Evolutionary conservation across 352 stramenopile genomes (phyloP).

Genomic region (Pythium guiyangense): DNA sequence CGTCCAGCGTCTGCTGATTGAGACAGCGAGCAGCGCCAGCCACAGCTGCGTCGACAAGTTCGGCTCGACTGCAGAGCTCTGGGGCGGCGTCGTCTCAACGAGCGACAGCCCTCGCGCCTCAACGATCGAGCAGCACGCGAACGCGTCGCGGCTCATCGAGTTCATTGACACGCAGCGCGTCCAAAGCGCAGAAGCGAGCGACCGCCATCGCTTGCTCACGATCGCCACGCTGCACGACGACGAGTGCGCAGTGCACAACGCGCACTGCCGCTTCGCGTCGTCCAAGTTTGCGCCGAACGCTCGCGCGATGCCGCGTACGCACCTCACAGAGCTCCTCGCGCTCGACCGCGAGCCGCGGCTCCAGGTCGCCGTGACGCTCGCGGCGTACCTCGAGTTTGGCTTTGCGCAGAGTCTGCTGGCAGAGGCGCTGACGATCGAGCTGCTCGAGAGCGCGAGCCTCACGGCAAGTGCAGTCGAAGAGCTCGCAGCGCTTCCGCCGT

Average conservation of each 20-base stretch:
- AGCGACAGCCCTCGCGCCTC: too few relatives aligned
- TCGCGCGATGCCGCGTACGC: slow-evolving; percentile 28
- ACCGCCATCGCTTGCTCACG: slow-evolving; percentile 33
- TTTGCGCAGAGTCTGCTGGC: slow-evolving; percentile 29
- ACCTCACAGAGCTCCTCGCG: slow-evolving; percentile 21
- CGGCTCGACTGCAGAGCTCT: slow-evolving; percentile 31
- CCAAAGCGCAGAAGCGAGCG: slow-evolving; percentile 6
- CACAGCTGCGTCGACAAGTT: slow-evolving; percentile 14
- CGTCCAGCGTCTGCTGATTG: slow-evolving; percentile 20
- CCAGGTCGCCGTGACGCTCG: slow-evolving; percentile 31
- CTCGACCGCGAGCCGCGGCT: slow-evolving; percentile 25
- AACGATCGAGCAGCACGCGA: slow-evolving; percentile 6
- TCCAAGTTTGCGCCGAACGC: slow-evolving; percentile 26
- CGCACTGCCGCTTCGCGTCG: slow-evolving; percentile 34
- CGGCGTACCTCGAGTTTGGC: slow-evolving; percentile 35
- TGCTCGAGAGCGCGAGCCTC: slow-evolving; percentile 24
- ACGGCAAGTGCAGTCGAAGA: slow-evolving; percentile 26
- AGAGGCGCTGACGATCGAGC: slow-evolving; percentile 39
- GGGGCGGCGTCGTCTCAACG: slow-evolving; percentile 9
- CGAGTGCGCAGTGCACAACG: slow-evolving; percentile 41
- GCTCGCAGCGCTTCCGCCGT: slow-evolving; percentile 31
- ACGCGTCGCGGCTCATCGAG: slow-evolving; percentile 18
- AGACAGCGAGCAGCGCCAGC: background rate
- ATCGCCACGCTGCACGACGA: slow-evolving; percentile 44
- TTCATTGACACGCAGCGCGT: slow-evolving; percentile 6